Evolutionary conservation across 108 stramenopile species (phyloP), one percentile per base, ranked within the genome.

Genomic region (Parmales sp.): DNA sequence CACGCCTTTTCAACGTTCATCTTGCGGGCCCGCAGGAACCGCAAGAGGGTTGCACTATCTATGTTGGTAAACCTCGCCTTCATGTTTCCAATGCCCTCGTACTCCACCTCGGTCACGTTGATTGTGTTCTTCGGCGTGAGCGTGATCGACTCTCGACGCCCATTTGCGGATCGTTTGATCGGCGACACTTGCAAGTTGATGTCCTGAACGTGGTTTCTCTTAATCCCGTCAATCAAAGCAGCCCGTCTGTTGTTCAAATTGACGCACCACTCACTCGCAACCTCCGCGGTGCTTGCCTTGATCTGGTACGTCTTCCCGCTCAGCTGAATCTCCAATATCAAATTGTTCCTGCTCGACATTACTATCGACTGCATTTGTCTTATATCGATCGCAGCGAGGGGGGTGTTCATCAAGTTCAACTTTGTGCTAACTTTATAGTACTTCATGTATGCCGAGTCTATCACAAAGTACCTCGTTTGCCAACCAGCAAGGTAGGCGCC

Each of bases 331-430:
- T 60, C 54, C 16, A 60, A 60, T 13, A 28, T 19, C 16, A 60
- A 60, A 31, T 18, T 60, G 54, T 29, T 3, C 7, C 2, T 4
- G n/a, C 54, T 34, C 3, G n/a, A 19, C 6, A 60, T 60, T 5
- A 11, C 20, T 13, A 60, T 60, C 13, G 29, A 34, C 11, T 28
- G 13, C 54, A 60, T 60, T 60, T 60, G 54, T 16, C 54, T 3
- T 4, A 60, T 60, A 16, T 60, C 54, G 31, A 60, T 60, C 5
- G 54, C 54, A 11, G 54, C 54, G 31, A 60, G 16, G 54, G 54
- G 54, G 1, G 36, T 34, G 3, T 60, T 34, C 3, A n/a, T n/a
- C n/a, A n/a, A n/a, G n/a, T n/a, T 20, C 31, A 2, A 5, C 26
- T 28, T 60, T 13, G 26, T 60, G 29, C 54, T 11, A 3, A 34